Evolutionary conservation across 2,329 filamentous ascomycete species (phyloP).

Genomic region (Pseudopithomyces chartarum): DNA sequence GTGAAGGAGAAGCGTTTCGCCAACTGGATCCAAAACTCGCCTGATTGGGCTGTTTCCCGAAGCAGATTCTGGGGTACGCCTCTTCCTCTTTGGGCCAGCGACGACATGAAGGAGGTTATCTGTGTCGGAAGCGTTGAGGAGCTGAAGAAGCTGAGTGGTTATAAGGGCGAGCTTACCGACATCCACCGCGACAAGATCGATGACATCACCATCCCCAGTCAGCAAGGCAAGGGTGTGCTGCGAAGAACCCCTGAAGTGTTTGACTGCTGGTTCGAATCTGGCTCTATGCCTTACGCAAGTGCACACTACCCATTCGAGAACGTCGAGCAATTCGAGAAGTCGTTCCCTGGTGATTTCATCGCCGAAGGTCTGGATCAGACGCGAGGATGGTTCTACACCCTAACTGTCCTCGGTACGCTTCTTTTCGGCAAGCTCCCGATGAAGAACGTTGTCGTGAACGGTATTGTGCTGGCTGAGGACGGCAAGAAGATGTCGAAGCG

Average conservation of each 20-base stretch:
- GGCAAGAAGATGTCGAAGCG: slow-evolving; percentile 99
- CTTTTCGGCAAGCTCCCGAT: slow-evolving; percentile 85
- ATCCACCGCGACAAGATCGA: slow-evolving; percentile 94
- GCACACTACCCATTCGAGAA: slow-evolving; percentile 94
- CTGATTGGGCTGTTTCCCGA: slow-evolving; percentile 93
- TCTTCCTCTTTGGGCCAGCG: slow-evolving; percentile 88
- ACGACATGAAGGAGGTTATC: slow-evolving; percentile 83
- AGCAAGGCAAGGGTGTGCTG: slow-evolving; percentile 82
- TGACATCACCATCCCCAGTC: slow-evolving; percentile 90
- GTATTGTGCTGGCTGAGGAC: slow-evolving; percentile 90
- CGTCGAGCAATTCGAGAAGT: slow-evolving; percentile 75
- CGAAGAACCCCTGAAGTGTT: slow-evolving; percentile 86
- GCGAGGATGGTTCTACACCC: slow-evolving; percentile 94
- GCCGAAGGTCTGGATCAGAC: slow-evolving; percentile 93
- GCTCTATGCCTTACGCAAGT: slow-evolving; percentile 92
- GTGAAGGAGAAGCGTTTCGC: slow-evolving; percentile 92
- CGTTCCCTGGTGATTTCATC: slow-evolving; percentile 92
- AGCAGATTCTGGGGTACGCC: slow-evolving; percentile 97
- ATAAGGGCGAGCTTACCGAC: slow-evolving; percentile 79
- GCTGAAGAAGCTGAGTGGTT: slow-evolving; percentile 84
- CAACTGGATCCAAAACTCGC: slow-evolving; percentile 88
- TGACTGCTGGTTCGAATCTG: slow-evolving; percentile 97
- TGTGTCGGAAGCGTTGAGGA: slow-evolving; percentile 86
- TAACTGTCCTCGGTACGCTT: slow-evolving; percentile 86
- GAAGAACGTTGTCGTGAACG: slow-evolving; percentile 96